Evolutionary conservation across 2,329 filamentous ascomycete genomes (phyloP).

Genomic region (Huntiella abstrusa): DNA sequence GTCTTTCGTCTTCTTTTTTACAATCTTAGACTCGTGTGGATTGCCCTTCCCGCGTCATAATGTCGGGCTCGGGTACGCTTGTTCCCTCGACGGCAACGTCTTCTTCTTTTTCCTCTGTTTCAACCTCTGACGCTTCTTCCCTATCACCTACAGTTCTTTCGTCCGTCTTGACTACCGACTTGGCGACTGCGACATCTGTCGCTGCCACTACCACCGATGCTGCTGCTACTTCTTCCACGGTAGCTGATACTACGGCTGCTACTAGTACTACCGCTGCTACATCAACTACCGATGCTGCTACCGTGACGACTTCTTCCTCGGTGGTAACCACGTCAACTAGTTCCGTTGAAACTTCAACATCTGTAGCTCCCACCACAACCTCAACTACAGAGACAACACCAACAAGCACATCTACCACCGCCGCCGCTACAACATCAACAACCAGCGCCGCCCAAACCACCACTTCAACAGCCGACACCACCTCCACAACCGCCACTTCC

Average conservation of each 20-base stretch:
- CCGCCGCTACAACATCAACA: constrained; percentile 8
- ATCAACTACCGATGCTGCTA: background rate
- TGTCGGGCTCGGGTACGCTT: too few relatives aligned
- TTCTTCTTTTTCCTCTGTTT: background rate
- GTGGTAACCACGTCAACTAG: constrained; percentile 3
- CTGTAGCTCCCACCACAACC: constrained; percentile 5
- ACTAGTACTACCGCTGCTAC: constrained; percentile 9
- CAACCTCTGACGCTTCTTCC: background rate
- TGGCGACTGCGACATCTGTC: constrained; percentile 5
- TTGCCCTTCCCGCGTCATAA: too few relatives aligned
- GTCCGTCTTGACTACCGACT: background rate
- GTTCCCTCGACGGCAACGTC: too few relatives aligned
- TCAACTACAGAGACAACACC: constrained; percentile 12
- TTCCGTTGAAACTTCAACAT: constrained; percentile 5
- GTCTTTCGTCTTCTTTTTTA: background rate
- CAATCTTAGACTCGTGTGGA: background rate
- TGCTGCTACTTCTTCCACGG: background rate
- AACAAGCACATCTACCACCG: constrained; percentile 10
- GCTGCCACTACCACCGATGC: constrained; percentile 7
- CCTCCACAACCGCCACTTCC: constrained; percentile 1
- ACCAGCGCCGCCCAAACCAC: constrained; percentile 7
- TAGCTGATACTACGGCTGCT: constrained; percentile 15
- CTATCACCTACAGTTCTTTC: background rate
- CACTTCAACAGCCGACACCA: constrained; percentile 8
- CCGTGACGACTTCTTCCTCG: background rate